Percentiles rank a stretch among this genome's conserved stretches.
phyloP scores from a whole-genome alignment of 2,329 filamentous ascomycete genomes.

The Fusarium sacchari region DNA sequence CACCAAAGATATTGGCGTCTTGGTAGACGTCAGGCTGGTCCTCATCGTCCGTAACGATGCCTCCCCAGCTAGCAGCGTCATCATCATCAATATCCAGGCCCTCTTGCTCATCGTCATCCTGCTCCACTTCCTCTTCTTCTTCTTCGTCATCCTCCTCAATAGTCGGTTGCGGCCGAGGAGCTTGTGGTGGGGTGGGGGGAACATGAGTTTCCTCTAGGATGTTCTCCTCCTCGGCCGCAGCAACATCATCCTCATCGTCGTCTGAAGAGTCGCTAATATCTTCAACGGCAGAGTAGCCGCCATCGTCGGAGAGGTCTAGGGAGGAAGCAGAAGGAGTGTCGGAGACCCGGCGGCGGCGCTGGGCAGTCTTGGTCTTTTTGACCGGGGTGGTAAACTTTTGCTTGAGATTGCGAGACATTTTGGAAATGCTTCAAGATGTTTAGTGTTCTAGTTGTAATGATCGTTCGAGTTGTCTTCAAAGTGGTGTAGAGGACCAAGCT shows the following conservation, averaged over 20 bases:
- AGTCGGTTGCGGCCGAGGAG: conserved; percentile 61
- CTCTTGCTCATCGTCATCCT: conserved; percentile 55
- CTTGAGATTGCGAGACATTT: conserved; percentile 65
- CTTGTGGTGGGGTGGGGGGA: conserved; percentile 50
- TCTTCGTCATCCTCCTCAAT: conserved; percentile 51
- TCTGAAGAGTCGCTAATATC: conserved; percentile 81
- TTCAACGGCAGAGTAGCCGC: conserved; percentile 79
- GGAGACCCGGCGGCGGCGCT: conserved; percentile 58
- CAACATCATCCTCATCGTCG: conserved; percentile 81
- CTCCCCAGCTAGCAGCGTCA: conserved; percentile 65
- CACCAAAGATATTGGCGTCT: conserved; percentile 54
- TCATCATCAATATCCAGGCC: conserved; percentile 53
- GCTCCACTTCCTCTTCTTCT: conserved; percentile 52
- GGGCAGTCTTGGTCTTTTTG: conserved; percentile 57
- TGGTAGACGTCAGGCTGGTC: conserved; percentile 55
- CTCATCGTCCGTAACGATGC: conserved; percentile 61
- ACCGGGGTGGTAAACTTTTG: conserved; percentile 57
- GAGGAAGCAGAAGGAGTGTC: conserved; percentile 64
- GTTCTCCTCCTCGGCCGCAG: conserved; percentile 80
- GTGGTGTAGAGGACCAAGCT: conserved; percentile 2
- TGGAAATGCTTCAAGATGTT: conserved; percentile 1
- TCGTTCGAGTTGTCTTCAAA: neutral
- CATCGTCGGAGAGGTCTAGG: conserved; percentile 73
- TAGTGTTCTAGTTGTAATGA: neutral
- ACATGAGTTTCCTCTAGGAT: conserved; percentile 65